Evolutionary conservation across 495 filamentous ascomycete genomes (phyloP).

Genomic region (Hypomontagnella monticulosa): DNA sequence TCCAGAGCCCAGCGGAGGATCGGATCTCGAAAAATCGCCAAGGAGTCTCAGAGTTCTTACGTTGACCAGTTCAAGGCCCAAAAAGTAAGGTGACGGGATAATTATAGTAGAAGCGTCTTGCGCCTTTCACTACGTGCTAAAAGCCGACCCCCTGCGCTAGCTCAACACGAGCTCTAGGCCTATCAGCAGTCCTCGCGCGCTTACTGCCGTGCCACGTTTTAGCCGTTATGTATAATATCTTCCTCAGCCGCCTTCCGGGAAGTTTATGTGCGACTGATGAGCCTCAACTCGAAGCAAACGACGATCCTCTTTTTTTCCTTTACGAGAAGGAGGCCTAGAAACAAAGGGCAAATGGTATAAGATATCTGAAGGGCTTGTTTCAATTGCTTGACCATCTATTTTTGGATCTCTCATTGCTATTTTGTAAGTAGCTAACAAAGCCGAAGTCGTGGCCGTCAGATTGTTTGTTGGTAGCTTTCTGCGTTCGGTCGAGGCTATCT

Average conservation of each 20-base stretch:
- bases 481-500: constrained; percentile 1
- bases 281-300: constrained; percentile 31
- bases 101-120: constrained; percentile 29
- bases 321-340: constrained; percentile 23
- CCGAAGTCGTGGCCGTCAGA: constrained; percentile 7
- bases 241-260: constrained; percentile 22
- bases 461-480: constrained; percentile 11
- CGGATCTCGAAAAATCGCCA: constrained; percentile 30
- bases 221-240: constrained; percentile 17
- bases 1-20: constrained; percentile 19
- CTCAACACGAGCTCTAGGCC: constrained; percentile 18
- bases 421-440: constrained; percentile 5
- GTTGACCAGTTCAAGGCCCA: constrained; percentile 22
- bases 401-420: constrained; percentile 12
- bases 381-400: constrained; percentile 32
- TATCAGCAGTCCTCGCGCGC: constrained; percentile 30
- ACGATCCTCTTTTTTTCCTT: constrained; percentile 20
- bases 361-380: constrained; percentile 24
- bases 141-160: constrained; percentile 37
- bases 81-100: constrained; percentile 37
- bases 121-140: constrained; percentile 15
- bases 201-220: constrained; percentile 31
- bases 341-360: constrained; percentile 11
- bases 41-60: constrained; percentile 26
- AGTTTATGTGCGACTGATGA: constrained; percentile 21